Evolutionary conservation across 2,329 filamentous ascomycete genomes (phyloP).

Genomic region (Ophiocordyceps australis): DNA sequence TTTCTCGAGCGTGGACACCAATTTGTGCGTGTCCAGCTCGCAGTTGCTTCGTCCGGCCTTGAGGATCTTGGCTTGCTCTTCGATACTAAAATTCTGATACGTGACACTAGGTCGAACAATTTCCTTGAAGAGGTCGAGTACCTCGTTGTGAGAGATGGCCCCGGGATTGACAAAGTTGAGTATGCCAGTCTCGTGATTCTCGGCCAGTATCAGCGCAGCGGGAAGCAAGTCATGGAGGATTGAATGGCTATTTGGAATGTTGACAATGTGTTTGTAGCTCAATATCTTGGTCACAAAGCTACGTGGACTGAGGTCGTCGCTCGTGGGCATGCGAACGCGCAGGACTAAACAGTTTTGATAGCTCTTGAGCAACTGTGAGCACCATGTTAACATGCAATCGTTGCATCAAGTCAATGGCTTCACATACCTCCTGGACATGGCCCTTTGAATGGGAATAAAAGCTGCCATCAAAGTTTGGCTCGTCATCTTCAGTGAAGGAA

Average conservation of each 20-base stretch:
- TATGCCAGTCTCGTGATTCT: conserved; percentile 42
- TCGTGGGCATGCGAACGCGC: conserved; percentile 51
- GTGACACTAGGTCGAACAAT: conserved; percentile 40
- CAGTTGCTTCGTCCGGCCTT: conserved; percentile 51
- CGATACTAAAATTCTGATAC: conserved; percentile 48
- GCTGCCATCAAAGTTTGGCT: conserved; percentile 45
- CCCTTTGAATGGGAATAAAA: conserved; percentile 53
- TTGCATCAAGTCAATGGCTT: too few species aligned
- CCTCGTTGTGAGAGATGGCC: conserved; percentile 54
- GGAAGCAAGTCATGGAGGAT: conserved; percentile 47
- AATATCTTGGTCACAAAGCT: conserved; percentile 55
- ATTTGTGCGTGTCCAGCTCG: conserved; percentile 42
- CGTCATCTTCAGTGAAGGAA: conserved; percentile 42
- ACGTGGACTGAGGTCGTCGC: conserved; percentile 45
- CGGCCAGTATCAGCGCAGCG: conserved; percentile 37
- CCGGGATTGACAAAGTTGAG: conserved; percentile 58
- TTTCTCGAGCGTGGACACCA: conserved; percentile 39
- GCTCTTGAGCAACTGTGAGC: conserved; percentile 23
- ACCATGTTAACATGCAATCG: conserved; percentile 1
- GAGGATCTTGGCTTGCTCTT: conserved; percentile 49
- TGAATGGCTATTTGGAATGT: conserved; percentile 52
- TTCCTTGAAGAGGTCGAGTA: conserved; percentile 42
- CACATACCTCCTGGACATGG: too few species aligned
- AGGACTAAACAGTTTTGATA: conserved; percentile 45
- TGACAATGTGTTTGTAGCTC: conserved; percentile 44